Percentiles rank a stretch among this genome's conserved stretches.
Conservation (phyloP, 2,329 filamentous ascomycete species). For the Pyricularia sp. region DNA sequence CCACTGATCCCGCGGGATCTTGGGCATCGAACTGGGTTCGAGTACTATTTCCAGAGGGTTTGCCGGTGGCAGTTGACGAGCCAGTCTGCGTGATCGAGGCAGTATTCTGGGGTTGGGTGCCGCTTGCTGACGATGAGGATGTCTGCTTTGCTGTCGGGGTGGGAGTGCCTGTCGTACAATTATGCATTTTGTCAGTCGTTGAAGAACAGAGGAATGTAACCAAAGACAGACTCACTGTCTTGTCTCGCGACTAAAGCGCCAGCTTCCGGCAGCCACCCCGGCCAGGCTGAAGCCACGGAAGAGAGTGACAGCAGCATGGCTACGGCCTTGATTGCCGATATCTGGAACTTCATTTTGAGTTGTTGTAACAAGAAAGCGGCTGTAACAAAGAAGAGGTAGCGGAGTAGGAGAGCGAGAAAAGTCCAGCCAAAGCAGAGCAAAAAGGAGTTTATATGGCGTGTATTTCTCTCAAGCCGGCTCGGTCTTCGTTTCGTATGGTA, state of each 20-base stretch:
- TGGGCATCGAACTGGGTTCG: constrained; percentile 30
- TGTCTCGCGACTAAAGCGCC: constrained; percentile 40
- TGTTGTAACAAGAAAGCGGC: not conserved
- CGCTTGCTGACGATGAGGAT: constrained; percentile 7
- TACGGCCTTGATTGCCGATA: not conserved
- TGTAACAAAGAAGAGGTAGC: not conserved
- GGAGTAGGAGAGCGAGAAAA: not conserved
- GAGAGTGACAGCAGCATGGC: constrained; percentile 32
- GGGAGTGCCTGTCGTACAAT: not conserved
- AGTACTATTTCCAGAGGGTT: constrained; percentile 10
- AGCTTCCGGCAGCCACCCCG: constrained; percentile 42
- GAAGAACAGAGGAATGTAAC: not conserved
- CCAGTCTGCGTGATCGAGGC: constrained; percentile 9
- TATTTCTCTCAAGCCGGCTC: not conserved
- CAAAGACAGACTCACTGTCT: constrained; percentile 14
- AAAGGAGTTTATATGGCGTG: not conserved
- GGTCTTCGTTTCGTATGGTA: not conserved
- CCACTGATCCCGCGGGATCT: constrained; percentile 36
- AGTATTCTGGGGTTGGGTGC: constrained; percentile 4
- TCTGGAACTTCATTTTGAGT: constrained; percentile 7
- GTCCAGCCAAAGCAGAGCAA: not conserved
- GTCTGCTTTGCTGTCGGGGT: not conserved
- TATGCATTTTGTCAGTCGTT: not conserved
- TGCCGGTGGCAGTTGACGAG: constrained; percentile 14
- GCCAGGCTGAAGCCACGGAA: constrained; percentile 30